Evolutionary conservation across 345 rosid species (phyloP).

Genomic region (Euphorbia peplus): DNA sequence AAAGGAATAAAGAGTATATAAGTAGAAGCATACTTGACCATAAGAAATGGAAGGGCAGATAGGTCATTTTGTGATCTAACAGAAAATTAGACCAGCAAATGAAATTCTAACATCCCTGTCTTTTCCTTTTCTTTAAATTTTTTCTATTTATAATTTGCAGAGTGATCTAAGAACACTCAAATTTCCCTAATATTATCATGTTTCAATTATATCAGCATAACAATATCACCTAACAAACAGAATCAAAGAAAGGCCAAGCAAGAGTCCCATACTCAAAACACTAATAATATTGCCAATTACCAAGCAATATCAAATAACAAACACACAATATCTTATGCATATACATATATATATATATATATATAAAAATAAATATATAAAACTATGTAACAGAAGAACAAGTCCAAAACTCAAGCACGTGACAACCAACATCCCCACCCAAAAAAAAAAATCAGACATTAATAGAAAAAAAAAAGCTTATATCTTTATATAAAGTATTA

Average conservation of each 20-base stretch:
- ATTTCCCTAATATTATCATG: not conserved
- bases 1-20: constrained; percentile 1
- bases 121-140: not conserved
- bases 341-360: not conserved
- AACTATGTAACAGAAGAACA: not conserved
- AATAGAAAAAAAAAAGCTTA: not conserved
- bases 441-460: not conserved
- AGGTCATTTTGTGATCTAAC: constrained; percentile 17
- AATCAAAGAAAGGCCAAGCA: constrained; percentile 1
- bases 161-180: not conserved
- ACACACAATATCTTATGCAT: not conserved
- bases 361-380: too few species aligned
- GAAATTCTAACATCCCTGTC: constrained; percentile 10
- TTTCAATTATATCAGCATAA: constrained; percentile 4
- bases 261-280: constrained; percentile 1
- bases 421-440: not conserved
- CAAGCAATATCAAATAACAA: not conserved
- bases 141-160: not conserved
- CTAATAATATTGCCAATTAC: not conserved
- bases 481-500: not conserved
- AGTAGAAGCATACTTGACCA: not conserved
- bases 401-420: constrained; percentile 16
- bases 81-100: constrained; percentile 32
- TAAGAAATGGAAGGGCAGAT: constrained; percentile 23
- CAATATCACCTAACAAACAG: too few species aligned